Conservation (phyloP, 2,329 filamentous ascomycete genomes). For the Elsinoe arachidis region DNA sequence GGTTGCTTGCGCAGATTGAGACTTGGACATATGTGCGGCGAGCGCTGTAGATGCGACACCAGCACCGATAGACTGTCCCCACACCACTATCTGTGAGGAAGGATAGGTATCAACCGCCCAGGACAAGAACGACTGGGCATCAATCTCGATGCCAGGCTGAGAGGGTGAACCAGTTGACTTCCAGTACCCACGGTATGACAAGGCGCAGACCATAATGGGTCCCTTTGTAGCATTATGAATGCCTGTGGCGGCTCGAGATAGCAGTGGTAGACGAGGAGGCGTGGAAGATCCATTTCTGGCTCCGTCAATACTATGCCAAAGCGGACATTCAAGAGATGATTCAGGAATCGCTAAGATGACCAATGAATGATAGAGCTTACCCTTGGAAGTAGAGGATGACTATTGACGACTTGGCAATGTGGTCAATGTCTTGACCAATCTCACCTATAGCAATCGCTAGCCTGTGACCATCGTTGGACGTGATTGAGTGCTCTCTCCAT, state of each 20-base stretch:
- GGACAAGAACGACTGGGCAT: constrained; percentile 54
- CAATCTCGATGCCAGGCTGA: constrained; percentile 60
- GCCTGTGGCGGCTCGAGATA: constrained; percentile 38
- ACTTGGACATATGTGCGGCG: constrained; percentile 35
- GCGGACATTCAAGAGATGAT: neutral
- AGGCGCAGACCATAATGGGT: constrained; percentile 35
- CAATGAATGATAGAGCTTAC: constrained; percentile 19
- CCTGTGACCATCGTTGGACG: constrained; percentile 55
- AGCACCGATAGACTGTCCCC: constrained; percentile 71
- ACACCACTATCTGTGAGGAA: constrained; percentile 46
- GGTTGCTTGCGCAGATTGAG: constrained; percentile 14
- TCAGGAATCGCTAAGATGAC: too few species aligned
- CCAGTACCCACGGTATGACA: constrained; percentile 67
- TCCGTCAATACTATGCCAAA: neutral
- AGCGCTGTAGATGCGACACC: constrained; percentile 60
- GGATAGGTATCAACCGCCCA: constrained; percentile 48
- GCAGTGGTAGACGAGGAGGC: constrained; percentile 38
- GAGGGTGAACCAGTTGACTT: constrained; percentile 63
- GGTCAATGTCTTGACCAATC: neutral
- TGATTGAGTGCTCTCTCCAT: constrained; percentile 58
- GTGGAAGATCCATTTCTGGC: constrained; percentile 36
- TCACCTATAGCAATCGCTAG: constrained; percentile 51
- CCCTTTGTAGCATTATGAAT: constrained; percentile 13
- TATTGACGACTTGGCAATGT: constrained; percentile 20
- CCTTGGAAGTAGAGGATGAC: constrained; percentile 44